Base-by-base conservation (phyloP, 116 monocot genomes). In the Zostera marina region DNA sequence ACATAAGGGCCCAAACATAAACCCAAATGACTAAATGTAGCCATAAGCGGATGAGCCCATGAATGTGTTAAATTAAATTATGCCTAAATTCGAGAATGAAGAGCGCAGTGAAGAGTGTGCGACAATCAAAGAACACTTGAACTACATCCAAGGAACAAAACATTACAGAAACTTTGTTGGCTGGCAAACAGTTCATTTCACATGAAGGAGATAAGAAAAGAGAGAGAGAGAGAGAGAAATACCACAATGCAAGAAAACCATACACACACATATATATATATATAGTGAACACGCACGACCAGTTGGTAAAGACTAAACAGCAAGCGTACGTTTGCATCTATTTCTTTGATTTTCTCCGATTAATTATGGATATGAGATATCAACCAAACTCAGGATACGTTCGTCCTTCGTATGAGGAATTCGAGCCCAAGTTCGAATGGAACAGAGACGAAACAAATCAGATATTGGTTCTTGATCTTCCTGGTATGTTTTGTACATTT, bases 111-210 rank as follows among this genome's bases (percentile, higher is more conserved):
- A 48, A 16, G 48, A 48, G 48, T 48, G 48, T 48, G 48, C 17
- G 17, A 16, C 48, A 19, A 48, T 48, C 48, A 48, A 48, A 48
- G 48, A 48, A 48, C 48, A 48, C 19, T 48, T 48, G 48, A 15
- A 15, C 48, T 4, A 0, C 16, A 19, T 9, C 8, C 16, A 8
- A 48, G 19, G 14, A 19, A 48, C n/a, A 7, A 48, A 48, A 19
- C 48, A 48, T 7, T 32, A 48, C 12, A 45, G 48, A 19, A 19
- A 48, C 19, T 19, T 48, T 48, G 32, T 48, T 9, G 48, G 48
- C 19, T 48, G 48, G 48, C 15, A 48, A 48, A 2, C 48, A 7
- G 16, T 48, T 48, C 48, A 7, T 16, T 48, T 48, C 17, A 19
- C n/a, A 48, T n/a, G 15, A 1, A 13, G 47, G 47, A 47, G 17